A percentile compares a stretch with the other conserved stretches of the same genome.
These are phyloP conservation scores for Zymoseptoria passerinii DNA, from an alignment of 2,329 filamentous ascomycete species.

Conservation along the genomic window DNA sequence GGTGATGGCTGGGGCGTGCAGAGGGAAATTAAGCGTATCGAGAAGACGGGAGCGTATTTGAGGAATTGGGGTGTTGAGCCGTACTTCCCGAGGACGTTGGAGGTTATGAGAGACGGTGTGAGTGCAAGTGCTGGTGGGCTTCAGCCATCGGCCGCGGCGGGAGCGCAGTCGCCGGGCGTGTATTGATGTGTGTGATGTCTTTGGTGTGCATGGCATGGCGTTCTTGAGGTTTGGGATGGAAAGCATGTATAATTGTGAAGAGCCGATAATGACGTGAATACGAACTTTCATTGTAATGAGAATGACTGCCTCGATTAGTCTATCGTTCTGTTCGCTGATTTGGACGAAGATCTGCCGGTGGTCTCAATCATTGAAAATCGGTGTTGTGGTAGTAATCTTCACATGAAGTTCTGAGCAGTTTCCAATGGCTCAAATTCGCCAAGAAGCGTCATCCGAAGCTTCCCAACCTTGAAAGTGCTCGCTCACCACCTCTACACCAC, in stretches of 20 bases:
- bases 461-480: background rate
- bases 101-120: constrained; percentile 37
- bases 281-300: background rate
- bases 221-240: background rate
- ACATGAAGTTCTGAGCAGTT: background rate
- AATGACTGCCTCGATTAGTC: background rate
- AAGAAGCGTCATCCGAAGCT: background rate
- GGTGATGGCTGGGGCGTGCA: constrained; percentile 45
- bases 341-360: no score
- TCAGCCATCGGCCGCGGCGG: background rate
- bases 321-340: background rate
- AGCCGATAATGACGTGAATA: background rate
- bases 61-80: constrained; percentile 45
- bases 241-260: background rate
- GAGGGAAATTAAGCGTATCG: constrained; percentile 47
- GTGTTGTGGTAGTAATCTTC: background rate
- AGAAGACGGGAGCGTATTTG: constrained; percentile 47
- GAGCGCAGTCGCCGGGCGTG: background rate
- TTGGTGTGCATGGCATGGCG: background rate
- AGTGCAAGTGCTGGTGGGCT: background rate
- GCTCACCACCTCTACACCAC: background rate
- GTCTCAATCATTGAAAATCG: background rate
- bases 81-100: constrained; percentile 46
- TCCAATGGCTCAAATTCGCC: background rate
- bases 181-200: background rate